phyloP scores from a whole-genome alignment of 768 basidiomycete genomes.

The Dioszegia hungarica region DNA sequence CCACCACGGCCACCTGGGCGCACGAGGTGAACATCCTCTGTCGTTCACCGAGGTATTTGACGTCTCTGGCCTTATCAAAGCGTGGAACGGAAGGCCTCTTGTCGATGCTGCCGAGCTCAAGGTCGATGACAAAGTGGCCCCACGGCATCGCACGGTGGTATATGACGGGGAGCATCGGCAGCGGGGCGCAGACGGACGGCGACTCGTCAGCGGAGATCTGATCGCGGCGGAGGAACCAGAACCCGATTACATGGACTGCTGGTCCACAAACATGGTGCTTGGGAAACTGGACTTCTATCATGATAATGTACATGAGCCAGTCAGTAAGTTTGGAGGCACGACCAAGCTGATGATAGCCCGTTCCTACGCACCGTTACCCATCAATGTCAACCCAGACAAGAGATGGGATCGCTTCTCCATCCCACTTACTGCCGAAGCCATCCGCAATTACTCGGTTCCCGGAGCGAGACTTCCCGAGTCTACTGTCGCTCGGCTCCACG shows the following conservation, averaged over 20 bases:
- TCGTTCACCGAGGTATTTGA: not conserved
- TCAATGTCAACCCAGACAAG: not conserved
- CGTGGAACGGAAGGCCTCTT: not conserved
- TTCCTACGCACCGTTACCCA: not conserved
- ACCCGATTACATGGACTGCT: not conserved
- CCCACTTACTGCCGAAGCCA: not conserved
- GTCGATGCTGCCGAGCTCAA: not conserved
- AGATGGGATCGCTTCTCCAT: not conserved
- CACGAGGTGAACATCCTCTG: not conserved
- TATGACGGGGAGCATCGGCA: not conserved
- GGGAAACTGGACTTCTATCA: not conserved
- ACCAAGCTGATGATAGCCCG: not conserved
- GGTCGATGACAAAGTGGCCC: not conserved
- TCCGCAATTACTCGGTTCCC: not conserved
- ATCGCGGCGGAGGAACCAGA: not conserved
- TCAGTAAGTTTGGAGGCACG: not conserved
- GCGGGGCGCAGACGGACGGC: not conserved
- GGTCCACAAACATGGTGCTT: not conserved
- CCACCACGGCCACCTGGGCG: not conserved
- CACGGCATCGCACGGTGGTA: not conserved
- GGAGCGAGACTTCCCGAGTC: not conserved
- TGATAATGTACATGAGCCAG: not conserved
- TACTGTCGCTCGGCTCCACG: not conserved
- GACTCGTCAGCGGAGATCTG: not conserved
- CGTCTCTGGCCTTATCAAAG: not conserved